phyloP scores from a whole-genome alignment of 768 basidiomycete genomes.

The Termitomyces sp. region DNA sequence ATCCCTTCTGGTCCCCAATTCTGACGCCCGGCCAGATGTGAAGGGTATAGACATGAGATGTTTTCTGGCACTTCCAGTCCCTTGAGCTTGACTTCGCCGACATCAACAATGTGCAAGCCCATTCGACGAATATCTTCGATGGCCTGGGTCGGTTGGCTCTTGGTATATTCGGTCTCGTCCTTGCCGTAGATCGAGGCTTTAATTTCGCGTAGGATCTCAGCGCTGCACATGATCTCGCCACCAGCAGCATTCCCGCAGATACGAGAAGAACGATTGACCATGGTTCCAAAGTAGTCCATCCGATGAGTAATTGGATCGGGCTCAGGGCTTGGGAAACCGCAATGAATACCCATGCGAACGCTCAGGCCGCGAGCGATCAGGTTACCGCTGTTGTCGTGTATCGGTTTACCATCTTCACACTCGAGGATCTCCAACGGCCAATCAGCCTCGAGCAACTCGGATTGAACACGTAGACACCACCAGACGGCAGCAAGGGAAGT shows the following conservation, averaged over 20 bases:
- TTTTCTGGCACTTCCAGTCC: slow-evolving; percentile 89
- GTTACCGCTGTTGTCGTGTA: slow-evolving; percentile 58
- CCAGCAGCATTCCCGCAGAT: slow-evolving; percentile 81
- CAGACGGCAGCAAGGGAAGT: slow-evolving; percentile 80
- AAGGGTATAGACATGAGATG: slow-evolving; percentile 81
- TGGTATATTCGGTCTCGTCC: slow-evolving; percentile 56
- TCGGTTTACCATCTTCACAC: slow-evolving; percentile 83
- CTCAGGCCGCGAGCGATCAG: slow-evolving; percentile 84
- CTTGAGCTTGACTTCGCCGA: slow-evolving; percentile 91
- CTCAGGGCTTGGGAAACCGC: slow-evolving; percentile 85
- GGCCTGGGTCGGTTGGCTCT: slow-evolving; percentile 49
- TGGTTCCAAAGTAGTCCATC: slow-evolving; percentile 98
- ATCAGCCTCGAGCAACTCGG: slow-evolving; percentile 68
- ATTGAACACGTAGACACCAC: slow-evolving; percentile 87
- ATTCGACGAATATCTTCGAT: slow-evolving; percentile 73
- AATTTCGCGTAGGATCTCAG: slow-evolving; percentile 83
- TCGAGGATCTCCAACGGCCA: slow-evolving; percentile 96
- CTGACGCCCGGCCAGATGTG: slow-evolving; percentile 64
- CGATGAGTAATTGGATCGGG: slow-evolving; percentile 86
- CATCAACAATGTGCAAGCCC: slow-evolving; percentile 61
- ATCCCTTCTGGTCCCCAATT: slow-evolving; percentile 32
- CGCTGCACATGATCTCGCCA: slow-evolving; percentile 90
- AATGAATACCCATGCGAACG: slow-evolving; percentile 97
- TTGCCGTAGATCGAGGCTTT: slow-evolving; percentile 55
- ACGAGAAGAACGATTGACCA: slow-evolving; percentile 91